Evolutionary conservation across 768 basidiomycete species (phyloP), one percentile per base, ranked within the genome.

Genomic region (Suillus paluster): DNA sequence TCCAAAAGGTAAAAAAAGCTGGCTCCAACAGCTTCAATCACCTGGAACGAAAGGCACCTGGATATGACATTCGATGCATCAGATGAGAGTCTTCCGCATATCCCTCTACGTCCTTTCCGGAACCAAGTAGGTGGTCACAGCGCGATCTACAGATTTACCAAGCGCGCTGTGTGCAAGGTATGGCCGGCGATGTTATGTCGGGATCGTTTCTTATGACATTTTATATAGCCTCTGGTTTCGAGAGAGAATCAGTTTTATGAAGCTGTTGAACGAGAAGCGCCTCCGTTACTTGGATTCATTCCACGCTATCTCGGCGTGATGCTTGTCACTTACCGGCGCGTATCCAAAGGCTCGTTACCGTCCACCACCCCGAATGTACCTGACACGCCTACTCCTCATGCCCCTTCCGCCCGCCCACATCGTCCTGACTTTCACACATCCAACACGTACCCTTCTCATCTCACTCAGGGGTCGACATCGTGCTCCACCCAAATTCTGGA

Each of bases 221-320:
- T 53, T 19, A 23, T 17, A 7, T 75, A 99, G 96, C 97, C 97
- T 17, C 86, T 99, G 9, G 95, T 97, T 34, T 95, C 94, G 4
- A 87, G 96, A 60, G 97, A 99, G 78, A 99, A 99, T 71, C 81
- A 97, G 52, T 98, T 99, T 72, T 99, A 99, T 73, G 97, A 99
- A 73, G 87, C 95, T 2, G 95, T 99, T 36, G 97, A 99, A 73
- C 85, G 89, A 30, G 93, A 95, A 69, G 93, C 94, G 0, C 97
- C 97, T 0, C 95, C 94, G 5, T 82, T 99, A 10, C 83, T 99
- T 5, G 90, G 86, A 15, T 99, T 94, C 70, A 97, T 98, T 63
- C 97, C 97, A n/a, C 90, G 96, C 48, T 99, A 99, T 75, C 83
- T 99, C 17, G 97, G 97, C 25, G 97, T 99, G 59, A 97, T 99